Base-by-base conservation (phyloP, 257 asterid species). In the Nemophila menziesii region DNA sequence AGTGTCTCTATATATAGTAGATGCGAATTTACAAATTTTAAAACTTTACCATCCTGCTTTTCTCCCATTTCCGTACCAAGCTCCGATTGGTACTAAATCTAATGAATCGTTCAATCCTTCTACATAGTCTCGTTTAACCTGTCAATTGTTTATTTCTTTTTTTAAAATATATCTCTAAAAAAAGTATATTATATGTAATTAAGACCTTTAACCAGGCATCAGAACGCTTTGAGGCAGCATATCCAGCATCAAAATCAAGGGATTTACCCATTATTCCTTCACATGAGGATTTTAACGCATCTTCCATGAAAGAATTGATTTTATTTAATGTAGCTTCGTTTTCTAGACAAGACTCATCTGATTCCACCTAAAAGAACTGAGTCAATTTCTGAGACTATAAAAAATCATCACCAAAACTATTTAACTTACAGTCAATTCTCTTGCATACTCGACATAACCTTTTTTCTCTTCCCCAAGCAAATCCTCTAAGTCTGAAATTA, bases 31-130 rank as follows among this genome's bases (percentile, higher is more conserved):
- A 29, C 5, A 29, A 29, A 29, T 29, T 24, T 29, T 1, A 29
- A 29, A 29, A 29, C 12, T 7, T 46, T 71, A 86, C 96, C 96
- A 86, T 72, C 92, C 96, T 40, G 92, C 94, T 70, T 86, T 86
- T 60, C 96, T 74, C 76, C 96, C 96, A 62, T 79, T 86, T 51
- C 96, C 96, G 49, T 79, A 60, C 96, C 96, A 86, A 43, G 92
- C 96, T 57, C 94, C 96, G 51, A 86, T 82, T 5, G 94, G 92
- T 50, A 86, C 96, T 71, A 86, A 77, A 71, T 86, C 96, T 74
- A 86, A 47, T 44, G 94, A 82, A 74, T 86, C 96, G 58, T 66
- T 34, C 48, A 86, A 62, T 47, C 96, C 96, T 44, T 82, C 90
- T 44, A 86, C 72, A 48, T 86, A 86, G 60, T 86, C 96, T 56